Evolutionary conservation across 768 basidiomycete species (phyloP), one percentile per base, ranked within the genome.

Genomic region (Cyathus striatus): DNA sequence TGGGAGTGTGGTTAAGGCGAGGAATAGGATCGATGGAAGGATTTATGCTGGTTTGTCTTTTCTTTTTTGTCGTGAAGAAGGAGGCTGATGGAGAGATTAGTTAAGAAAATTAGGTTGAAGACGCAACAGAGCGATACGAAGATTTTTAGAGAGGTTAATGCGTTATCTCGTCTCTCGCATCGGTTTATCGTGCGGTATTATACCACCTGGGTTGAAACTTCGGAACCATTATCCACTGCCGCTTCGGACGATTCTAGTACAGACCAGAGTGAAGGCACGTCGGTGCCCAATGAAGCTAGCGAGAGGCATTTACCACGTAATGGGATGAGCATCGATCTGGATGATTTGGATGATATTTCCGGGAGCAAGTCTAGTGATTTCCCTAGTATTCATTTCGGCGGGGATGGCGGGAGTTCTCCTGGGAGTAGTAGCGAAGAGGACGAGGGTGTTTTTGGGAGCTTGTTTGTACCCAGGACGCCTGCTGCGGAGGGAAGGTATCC

Each of bases 1-100:
- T 60, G 92, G 92, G 0, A 88, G 90, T n/a, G 92, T 96, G 0
- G 91, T 96, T 23, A 96, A 96, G 58, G 93, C 92, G 2, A 74
- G 84, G 36, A 92, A 95, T 55, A 88, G 81, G 67, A 81, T 94
- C 17, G 93, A 96, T 56, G 76, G 72, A 9, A 73, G 87, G 18
- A 87, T 90, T 43, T 93, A 92, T 57, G 90, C 88, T 10, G 83
- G 84, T 82, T 42, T 7, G 72, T 66, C 4, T 21, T 18, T 24
- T 6, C 12, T 13, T 18, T 40, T 21, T 30, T 20, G 10, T 30
- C 25, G 26, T 16, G 16, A 41, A 25, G n/a, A 25, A 14, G 25
- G 17, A 20, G 40, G 12, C 4, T 38, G 47, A 40, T 43, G 25
- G 18, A 35, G 47, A 35, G 13, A 30, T 27, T 54, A 85, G 89